Evolutionary conservation across 176 grass and related monocot genomes (phyloP).

Genomic region (Zoysia pacifica): DNA sequence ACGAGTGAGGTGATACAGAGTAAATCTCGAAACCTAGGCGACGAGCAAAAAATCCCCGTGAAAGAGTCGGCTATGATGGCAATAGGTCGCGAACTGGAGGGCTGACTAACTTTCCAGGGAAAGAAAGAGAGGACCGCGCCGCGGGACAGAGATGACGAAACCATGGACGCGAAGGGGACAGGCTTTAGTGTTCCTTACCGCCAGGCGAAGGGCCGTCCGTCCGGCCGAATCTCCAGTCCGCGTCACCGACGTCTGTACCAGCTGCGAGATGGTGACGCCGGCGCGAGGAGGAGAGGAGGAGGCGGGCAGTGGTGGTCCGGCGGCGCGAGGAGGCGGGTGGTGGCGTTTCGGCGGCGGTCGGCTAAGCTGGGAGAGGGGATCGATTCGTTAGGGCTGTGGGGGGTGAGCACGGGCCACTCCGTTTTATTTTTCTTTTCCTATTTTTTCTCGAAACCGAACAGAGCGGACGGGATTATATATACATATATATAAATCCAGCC

Average conservation of each 20-base stretch:
- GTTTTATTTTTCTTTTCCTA: background rate
- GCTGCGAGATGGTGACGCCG: background rate
- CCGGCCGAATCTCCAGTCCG: background rate
- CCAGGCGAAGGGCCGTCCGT: constrained; percentile 11
- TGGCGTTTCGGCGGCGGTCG: constrained; percentile 7
- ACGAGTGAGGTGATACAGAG: background rate
- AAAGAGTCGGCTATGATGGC: background rate
- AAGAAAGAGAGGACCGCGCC: background rate
- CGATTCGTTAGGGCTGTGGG: constrained; percentile 20
- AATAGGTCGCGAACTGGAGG: background rate
- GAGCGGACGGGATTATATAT: background rate
- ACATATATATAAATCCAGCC: background rate
- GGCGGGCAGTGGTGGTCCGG: background rate
- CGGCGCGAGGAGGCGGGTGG: background rate
- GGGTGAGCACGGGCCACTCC: no score
- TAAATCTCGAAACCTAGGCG: background rate
- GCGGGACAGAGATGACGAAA: background rate
- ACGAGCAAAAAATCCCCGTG: background rate
- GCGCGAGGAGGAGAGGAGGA: background rate
- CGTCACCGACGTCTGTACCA: background rate
- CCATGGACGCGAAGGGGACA: background rate
- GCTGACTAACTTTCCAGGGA: background rate
- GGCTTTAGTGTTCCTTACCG: constrained; percentile 30
- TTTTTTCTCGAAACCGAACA: background rate
- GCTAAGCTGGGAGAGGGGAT: background rate